These are phyloP conservation scores for Crinitomyces ghanaensis DNA, from an alignment of 805 yeast genomes.

Conservation along the genomic window DNA sequence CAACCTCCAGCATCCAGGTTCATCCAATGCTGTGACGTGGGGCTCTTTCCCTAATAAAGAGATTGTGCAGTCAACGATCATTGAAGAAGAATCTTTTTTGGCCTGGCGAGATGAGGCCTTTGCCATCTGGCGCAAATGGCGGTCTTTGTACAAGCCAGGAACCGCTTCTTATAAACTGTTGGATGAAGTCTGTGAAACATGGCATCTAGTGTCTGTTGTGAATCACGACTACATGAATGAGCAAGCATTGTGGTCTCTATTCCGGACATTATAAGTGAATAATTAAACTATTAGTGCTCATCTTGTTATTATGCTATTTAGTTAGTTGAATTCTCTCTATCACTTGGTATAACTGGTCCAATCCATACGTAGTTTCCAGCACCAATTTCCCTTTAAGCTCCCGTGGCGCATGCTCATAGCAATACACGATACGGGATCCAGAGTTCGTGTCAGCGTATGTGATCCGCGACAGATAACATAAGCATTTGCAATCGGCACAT, in stretches of 20 bases:
- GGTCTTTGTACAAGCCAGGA: constrained; percentile 52
- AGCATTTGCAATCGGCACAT: constrained; percentile 16
- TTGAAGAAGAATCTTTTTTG: constrained; percentile 82
- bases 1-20: constrained; percentile 41
- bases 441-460: constrained; percentile 6
- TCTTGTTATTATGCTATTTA: neutral
- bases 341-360: constrained; percentile 3
- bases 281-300: neutral
- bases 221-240: constrained; percentile 74
- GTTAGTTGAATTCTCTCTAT: neutral
- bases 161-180: constrained; percentile 49
- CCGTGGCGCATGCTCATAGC: constrained; percentile 9
- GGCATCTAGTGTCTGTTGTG: constrained; percentile 71
- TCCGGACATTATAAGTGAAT: neutral
- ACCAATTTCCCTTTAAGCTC: neutral
- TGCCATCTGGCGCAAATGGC: constrained; percentile 88
- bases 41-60: constrained; percentile 91
- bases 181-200: constrained; percentile 46
- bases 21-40: constrained; percentile 88
- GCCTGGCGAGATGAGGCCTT: constrained; percentile 98
- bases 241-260: constrained; percentile 61
- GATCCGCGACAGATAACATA: constrained; percentile 17
- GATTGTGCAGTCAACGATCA: constrained; percentile 81
- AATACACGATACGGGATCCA: constrained; percentile 6
- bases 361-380: constrained; percentile 5